phyloP scores from a whole-genome alignment of 441 rosid genomes.

The Eutrema salsugineum region DNA sequence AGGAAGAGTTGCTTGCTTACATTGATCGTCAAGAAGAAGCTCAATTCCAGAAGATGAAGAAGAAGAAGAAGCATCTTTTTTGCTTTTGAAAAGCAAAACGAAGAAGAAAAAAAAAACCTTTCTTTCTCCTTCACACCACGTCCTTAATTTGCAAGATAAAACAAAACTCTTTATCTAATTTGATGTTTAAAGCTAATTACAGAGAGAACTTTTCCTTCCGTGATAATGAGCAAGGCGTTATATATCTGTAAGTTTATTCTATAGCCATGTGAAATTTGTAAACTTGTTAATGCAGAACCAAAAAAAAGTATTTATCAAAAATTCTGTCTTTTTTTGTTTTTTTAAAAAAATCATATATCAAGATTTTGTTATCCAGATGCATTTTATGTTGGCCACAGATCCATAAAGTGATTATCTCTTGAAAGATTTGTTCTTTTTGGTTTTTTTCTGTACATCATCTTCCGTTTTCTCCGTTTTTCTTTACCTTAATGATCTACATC shows the following conservation, averaged over 20 bases:
- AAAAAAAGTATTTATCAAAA: not conserved
- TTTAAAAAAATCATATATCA: not conserved
- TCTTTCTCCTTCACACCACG: not conserved
- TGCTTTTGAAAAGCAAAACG: conserved; percentile 15
- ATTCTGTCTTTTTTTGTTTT: not conserved
- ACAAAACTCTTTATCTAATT: not conserved
- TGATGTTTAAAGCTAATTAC: conserved; percentile 18
- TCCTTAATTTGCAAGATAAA: not conserved
- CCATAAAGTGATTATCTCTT: conserved; percentile 6
- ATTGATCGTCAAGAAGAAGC: conserved; percentile 91
- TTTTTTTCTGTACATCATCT: too few relatives aligned
- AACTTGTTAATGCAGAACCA: not conserved
- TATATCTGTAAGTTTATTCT: not conserved
- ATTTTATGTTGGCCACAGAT: conserved; percentile 51
- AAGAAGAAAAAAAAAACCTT: not conserved
- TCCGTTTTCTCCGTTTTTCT: not conserved
- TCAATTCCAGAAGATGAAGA: conserved; percentile 46
- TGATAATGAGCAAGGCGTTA: conserved; percentile 6
- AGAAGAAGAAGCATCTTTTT: conserved; percentile 26
- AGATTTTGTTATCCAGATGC: conserved; percentile 20
- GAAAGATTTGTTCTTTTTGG: not conserved
- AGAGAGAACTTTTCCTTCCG: conserved; percentile 10
- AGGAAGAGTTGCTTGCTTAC: conserved; percentile 93
- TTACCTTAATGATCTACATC: not conserved
- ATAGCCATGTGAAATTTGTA: not conserved